These are phyloP conservation scores for Coemansia erecta DNA, from an alignment of 192 early-diverging fungal species.

Conservation along the genomic window DNA sequence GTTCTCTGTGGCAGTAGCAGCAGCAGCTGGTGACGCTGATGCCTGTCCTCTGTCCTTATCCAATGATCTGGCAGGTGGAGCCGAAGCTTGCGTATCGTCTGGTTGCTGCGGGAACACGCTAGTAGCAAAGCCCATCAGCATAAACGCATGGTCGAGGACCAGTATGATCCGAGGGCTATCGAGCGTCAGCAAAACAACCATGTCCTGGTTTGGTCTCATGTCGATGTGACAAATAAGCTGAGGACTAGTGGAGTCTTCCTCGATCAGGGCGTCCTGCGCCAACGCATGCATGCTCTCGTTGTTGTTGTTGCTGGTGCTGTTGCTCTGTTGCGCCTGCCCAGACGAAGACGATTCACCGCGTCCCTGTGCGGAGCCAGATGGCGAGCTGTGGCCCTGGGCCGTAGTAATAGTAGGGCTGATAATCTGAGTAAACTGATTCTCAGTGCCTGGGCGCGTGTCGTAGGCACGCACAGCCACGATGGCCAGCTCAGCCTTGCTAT, in stretches of 20 bases:
- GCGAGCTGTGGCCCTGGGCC: background rate
- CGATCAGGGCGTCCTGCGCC: constrained; percentile 39
- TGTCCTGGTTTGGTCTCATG: constrained; percentile 46
- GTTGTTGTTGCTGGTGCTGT: background rate
- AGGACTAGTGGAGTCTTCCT: constrained; percentile 38
- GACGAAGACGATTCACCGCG: background rate
- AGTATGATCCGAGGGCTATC: constrained; percentile 82
- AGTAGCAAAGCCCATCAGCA: constrained; percentile 73
- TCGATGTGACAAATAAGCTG: constrained; percentile 52
- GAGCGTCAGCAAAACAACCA: constrained; percentile 69
- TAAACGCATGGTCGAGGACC: constrained; percentile 83
- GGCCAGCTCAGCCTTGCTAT: constrained; percentile 68
- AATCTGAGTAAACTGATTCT: constrained; percentile 81
- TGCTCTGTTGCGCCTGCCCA: background rate
- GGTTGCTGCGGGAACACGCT: constrained; percentile 53
- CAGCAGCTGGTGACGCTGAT: constrained; percentile 1
- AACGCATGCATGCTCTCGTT: constrained; percentile 46
- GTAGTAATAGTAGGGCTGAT: constrained; percentile 52
- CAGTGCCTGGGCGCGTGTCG: constrained; percentile 74
- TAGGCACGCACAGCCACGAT: constrained; percentile 70
- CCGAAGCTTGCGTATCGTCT: no score
- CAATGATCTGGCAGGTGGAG: constrained; percentile 1
- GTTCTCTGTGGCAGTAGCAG: background rate
- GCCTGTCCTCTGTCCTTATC: background rate
- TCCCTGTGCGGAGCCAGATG: background rate